Percentiles rank a stretch among this genome's conserved stretches.
phyloP scores from a whole-genome alignment of 2,329 filamentous ascomycete species.

The Clathrospora elynae region DNA sequence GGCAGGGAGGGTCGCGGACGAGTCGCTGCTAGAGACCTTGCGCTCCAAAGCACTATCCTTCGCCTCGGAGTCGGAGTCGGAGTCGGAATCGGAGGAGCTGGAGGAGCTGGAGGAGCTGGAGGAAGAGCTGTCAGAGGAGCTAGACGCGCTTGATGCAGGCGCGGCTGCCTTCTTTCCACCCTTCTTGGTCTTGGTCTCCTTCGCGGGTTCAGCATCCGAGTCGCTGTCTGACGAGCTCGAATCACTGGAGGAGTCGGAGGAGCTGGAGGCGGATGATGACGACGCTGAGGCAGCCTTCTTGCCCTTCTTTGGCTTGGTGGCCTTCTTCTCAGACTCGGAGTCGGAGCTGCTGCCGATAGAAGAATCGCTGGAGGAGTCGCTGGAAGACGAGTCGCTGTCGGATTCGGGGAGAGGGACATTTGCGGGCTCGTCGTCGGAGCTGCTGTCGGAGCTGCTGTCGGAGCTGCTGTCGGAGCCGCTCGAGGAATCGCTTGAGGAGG shows the following conservation, averaged over 20 bases:
- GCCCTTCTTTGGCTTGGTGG: constrained; percentile 23
- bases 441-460: constrained; percentile 27
- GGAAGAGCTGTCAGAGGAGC: constrained; percentile 23
- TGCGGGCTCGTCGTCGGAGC: constrained; percentile 31
- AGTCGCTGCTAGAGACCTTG: constrained; percentile 54
- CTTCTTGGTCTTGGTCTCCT: constrained; percentile 22
- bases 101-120: constrained; percentile 18
- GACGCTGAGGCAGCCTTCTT: constrained; percentile 36
- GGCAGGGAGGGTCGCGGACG: constrained; percentile 46
- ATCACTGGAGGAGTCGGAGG: constrained; percentile 28
- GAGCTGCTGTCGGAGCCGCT: constrained; percentile 24
- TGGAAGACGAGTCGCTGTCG: constrained; percentile 30
- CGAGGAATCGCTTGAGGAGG: constrained; percentile 18
- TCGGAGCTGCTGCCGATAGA: constrained; percentile 37
- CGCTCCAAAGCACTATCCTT: constrained; percentile 36
- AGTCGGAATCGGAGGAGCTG: constrained; percentile 27
- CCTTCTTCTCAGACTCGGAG: constrained; percentile 31
- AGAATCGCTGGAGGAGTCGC: constrained; percentile 26
- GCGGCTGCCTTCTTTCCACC: constrained; percentile 20
- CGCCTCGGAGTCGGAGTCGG: constrained; percentile 22
- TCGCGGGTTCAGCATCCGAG: constrained; percentile 24
- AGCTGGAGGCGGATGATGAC: constrained; percentile 42
- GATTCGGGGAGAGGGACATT: constrained; percentile 39
- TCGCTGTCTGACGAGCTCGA: constrained; percentile 37
- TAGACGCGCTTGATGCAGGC: constrained; percentile 29